Conservation (phyloP, 768 basidiomycete species). For the Pleurotus pulmonarius region DNA sequence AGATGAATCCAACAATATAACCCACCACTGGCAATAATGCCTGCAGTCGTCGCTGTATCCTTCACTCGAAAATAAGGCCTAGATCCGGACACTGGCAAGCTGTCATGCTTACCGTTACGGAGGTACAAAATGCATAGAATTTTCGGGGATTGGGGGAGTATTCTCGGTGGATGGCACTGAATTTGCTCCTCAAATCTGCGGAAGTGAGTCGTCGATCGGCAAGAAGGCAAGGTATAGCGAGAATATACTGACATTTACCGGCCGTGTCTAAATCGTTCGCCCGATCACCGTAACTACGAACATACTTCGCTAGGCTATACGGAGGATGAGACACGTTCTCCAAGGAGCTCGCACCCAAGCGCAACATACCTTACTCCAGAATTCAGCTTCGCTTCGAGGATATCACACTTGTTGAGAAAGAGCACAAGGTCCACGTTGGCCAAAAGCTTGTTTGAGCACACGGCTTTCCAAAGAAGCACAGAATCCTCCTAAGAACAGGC, state of each 20-base stretch:
- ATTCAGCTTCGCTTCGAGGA: conserved; percentile 66
- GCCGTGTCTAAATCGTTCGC: conserved; percentile 67
- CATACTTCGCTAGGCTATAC: conserved; percentile 57
- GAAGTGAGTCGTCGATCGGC: background rate
- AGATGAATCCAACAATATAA: conserved; percentile 3
- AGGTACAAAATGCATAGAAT: conserved; percentile 77
- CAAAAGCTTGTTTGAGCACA: conserved; percentile 80
- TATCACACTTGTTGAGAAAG: conserved; percentile 88
- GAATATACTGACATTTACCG: conserved; percentile 55
- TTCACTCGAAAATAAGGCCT: conserved; percentile 14
- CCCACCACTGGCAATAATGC: conserved; percentile 75
- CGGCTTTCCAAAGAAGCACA: conserved; percentile 85
- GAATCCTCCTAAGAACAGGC: conserved; percentile 61
- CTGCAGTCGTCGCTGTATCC: conserved; percentile 70
- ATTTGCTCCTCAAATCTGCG: conserved; percentile 65
- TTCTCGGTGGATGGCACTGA: conserved; percentile 72
- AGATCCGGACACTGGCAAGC: background rate
- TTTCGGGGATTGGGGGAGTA: conserved; percentile 71
- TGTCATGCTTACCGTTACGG: conserved; percentile 52
- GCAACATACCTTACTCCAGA: conserved; percentile 45
- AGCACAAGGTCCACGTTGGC: conserved; percentile 77
- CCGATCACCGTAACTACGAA: conserved; percentile 70
- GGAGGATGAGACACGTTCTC: too few relatives aligned
- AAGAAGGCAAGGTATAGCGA: background rate
- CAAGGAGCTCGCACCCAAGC: background rate